These are phyloP conservation scores for Cercospora zeina DNA, from an alignment of 2,329 filamentous ascomycete genomes.

Conservation along the genomic window DNA sequence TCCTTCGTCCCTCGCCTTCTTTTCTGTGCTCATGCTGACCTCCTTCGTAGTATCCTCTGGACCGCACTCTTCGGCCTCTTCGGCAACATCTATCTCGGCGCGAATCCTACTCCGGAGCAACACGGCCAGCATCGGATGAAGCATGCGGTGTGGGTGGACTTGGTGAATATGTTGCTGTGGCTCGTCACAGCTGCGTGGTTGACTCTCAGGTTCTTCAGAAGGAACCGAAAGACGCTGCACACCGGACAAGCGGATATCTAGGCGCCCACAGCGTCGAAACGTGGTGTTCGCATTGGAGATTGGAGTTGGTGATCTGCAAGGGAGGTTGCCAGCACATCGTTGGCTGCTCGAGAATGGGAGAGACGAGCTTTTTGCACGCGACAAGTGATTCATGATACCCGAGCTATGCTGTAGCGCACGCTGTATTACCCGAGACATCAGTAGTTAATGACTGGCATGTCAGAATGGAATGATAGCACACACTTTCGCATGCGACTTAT, in stretches of 20 bases:
- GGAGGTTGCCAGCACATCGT: neutral
- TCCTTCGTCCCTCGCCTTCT: neutral
- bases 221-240: slow-evolving; percentile 46
- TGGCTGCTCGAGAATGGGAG: neutral
- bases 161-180: slow-evolving; percentile 76
- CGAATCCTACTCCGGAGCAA: slow-evolving; percentile 56
- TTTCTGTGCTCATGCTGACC: neutral
- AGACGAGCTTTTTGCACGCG: neutral
- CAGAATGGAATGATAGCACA: neutral
- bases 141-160: slow-evolving; percentile 79
- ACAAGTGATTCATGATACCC: slow-evolving; percentile 9
- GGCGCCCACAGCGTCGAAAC: slow-evolving; percentile 1
- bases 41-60: slow-evolving; percentile 62
- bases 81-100: slow-evolving; percentile 74
- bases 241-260: slow-evolving; percentile 40
- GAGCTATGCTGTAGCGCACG: slow-evolving; percentile 5
- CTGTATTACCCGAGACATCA: neutral
- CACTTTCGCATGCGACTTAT: neutral
- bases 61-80: slow-evolving; percentile 81
- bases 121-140: slow-evolving; percentile 72
- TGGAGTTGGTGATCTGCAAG: neutral
- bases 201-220: slow-evolving; percentile 60
- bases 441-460: neutral
- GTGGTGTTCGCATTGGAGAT: slow-evolving; percentile 5
- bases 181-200: slow-evolving; percentile 61